Conservation (phyloP, 2,329 filamentous ascomycete species). For the Exophiala alcalophila region DNA sequence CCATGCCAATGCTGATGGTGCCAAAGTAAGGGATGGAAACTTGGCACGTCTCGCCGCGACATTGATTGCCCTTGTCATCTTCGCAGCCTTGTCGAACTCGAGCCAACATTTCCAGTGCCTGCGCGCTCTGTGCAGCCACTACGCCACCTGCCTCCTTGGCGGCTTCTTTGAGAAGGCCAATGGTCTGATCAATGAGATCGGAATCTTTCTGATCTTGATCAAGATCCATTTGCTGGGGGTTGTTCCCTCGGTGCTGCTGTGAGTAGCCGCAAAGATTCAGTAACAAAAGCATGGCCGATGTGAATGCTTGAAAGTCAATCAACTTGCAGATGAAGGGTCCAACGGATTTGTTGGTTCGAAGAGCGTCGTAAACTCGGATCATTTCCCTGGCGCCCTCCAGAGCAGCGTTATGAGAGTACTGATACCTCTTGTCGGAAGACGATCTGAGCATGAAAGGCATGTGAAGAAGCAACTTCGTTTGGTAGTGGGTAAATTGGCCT, state of each 20-base stretch:
- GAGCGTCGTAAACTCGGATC: slow-evolving; percentile 39
- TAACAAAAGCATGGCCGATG: slow-evolving; percentile 44
- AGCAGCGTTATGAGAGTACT: slow-evolving; percentile 40
- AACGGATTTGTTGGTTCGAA: slow-evolving; percentile 33
- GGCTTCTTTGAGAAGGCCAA: slow-evolving; percentile 36
- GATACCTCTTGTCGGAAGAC: slow-evolving; percentile 37
- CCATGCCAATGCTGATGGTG: slow-evolving; percentile 39
- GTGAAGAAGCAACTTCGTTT: slow-evolving; percentile 43
- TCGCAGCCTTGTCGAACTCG: slow-evolving; percentile 30
- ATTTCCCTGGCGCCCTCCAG: slow-evolving; percentile 45
- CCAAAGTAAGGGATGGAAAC: slow-evolving; percentile 49
- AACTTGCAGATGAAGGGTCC: slow-evolving; percentile 45
- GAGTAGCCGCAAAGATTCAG: slow-evolving; percentile 44
- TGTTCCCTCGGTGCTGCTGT: slow-evolving; percentile 26
- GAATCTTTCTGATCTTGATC: slow-evolving; percentile 40
- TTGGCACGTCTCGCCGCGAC: slow-evolving; percentile 34
- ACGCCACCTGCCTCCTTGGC: slow-evolving; percentile 38
- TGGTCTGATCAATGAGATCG: slow-evolving; percentile 36
- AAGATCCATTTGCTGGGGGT: slow-evolving; percentile 23
- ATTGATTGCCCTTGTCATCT: slow-evolving; percentile 15
- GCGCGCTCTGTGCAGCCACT: slow-evolving; percentile 44
- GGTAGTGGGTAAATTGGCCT: slow-evolving; percentile 42
- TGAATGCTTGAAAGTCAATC: slow-evolving; percentile 50
- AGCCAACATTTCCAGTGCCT: slow-evolving; percentile 42
- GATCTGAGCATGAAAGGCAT: slow-evolving; percentile 48